Base-by-base conservation (phyloP, 441 rosid genomes). In the Viola pubescens region DNA sequence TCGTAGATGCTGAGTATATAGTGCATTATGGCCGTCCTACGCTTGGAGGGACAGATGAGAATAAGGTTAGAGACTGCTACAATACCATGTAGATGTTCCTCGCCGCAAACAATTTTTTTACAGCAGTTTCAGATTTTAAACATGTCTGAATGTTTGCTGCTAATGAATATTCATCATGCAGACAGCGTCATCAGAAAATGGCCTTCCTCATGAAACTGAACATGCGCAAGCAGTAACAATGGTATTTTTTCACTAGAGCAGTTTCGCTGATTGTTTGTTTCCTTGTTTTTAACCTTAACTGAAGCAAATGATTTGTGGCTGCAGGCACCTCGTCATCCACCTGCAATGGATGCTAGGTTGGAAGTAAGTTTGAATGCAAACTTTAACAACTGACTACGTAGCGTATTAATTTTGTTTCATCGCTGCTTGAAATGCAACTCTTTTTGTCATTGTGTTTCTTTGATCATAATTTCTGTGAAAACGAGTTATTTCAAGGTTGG, bases 1-100 rank as follows among this genome's bases (percentile, higher is more conserved):
- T 86, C 49, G 87, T 86, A 26, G 94, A 86, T 75, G 84, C 83
- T 7, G 89, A 86, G 65, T 86, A 81, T 67, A 65, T 86, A 50
- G 68, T 78, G 10, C 94, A 86, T 58, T 70, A 77, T 65, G 82
- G 80, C 56, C 82, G 66, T 58, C 87, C 89, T n/a, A 86, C 94
- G 8, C 87, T 86, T 5, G 94, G 94, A 10, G 78, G 60, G 58
- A 50, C 37, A 13, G 50, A 47, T 46, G 52, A 55, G 63, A 67
- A 57, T 46, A 66, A 79, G 85, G 87, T 79, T 34, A 51, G 57
- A 59, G 4, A 10, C 26, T 38, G 13, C 13, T 26, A 7, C 56
- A 53, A 7, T 9, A 46, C 12, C 48, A 54, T 39, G 37, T 7
- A 5, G 10, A 43, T 54, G 42, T 34, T 34, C 37, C 34, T 52